Conservation (phyloP, 139 green algal species). For the Mychonastes homosphaera region DNA sequence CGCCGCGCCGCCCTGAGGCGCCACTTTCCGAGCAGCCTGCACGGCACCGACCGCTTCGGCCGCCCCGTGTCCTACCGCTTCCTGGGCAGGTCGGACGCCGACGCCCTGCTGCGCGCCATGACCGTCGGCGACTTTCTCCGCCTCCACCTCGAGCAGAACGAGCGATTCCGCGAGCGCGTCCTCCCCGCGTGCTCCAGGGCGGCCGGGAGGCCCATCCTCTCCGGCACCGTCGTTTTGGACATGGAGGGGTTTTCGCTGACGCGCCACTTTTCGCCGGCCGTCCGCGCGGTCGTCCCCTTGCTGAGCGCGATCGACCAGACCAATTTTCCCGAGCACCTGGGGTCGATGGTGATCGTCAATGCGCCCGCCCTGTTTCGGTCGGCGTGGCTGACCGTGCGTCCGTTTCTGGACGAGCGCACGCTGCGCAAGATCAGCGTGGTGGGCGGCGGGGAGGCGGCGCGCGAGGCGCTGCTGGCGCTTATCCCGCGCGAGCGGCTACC, state of each 20-base stretch:
- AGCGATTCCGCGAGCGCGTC: slow-evolving; percentile 13
- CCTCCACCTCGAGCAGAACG: slow-evolving; percentile 16
- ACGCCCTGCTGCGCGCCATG: too few species aligned
- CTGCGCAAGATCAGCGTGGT: slow-evolving; percentile 34
- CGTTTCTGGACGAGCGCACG: slow-evolving; percentile 43
- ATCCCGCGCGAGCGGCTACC: slow-evolving; percentile 13
- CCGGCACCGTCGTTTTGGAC: slow-evolving; percentile 9
- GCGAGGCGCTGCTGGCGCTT: slow-evolving; percentile 6
- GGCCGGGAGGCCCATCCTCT: slow-evolving; percentile 7
- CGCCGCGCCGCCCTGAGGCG: too few species aligned
- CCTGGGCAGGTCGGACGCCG: too few species aligned
- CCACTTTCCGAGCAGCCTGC: too few species aligned
- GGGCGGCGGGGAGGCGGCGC: background rate
- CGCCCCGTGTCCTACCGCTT: too few species aligned
- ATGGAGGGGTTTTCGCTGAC: slow-evolving; percentile 7
- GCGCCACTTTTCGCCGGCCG: slow-evolving; percentile 2
- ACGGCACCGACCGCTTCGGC: too few species aligned
- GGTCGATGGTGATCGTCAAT: slow-evolving; percentile 53
- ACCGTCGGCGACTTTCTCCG: slow-evolving; percentile 18
- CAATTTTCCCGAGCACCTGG: slow-evolving; percentile 48
- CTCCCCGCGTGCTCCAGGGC: slow-evolving; percentile 7
- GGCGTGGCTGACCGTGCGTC: slow-evolving; percentile 42
- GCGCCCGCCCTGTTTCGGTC: slow-evolving; percentile 40
- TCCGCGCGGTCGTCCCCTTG: slow-evolving; percentile 1
- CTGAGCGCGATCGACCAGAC: slow-evolving; percentile 4